Evolutionary conservation across 495 filamentous ascomycete genomes (phyloP).

Genomic region (Penicillium argentinense): DNA sequence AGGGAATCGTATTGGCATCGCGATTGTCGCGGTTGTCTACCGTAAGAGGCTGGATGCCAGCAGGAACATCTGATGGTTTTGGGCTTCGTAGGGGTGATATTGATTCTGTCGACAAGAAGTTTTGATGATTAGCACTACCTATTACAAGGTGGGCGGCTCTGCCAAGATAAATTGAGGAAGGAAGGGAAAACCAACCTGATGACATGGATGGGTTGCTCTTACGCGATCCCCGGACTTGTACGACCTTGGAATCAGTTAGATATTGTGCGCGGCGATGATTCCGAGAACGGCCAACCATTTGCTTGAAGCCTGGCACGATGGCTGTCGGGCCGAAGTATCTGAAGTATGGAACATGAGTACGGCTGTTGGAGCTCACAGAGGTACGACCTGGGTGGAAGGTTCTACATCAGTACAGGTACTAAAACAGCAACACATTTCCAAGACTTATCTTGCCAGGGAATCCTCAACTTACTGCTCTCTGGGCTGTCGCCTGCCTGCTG

Average conservation of each 20-base stretch:
- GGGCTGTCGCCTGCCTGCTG: slow-evolving; percentile 34
- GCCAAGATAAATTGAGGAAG: no score
- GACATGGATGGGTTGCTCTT: slow-evolving; percentile 50
- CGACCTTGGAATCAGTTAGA: slow-evolving; percentile 36
- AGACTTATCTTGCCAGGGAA: neutral
- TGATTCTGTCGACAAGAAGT: slow-evolving; percentile 30
- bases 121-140: no score
- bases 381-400: slow-evolving; percentile 31
- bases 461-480: slow-evolving; percentile 38
- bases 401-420: slow-evolving; percentile 15
- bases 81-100: slow-evolving; percentile 39
- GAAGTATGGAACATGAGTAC: slow-evolving; percentile 81
- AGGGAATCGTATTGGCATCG: slow-evolving; percentile 66
- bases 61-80: slow-evolving; percentile 23
- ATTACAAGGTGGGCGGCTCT: no score
- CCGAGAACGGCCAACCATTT: slow-evolving; percentile 60
- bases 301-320: slow-evolving; percentile 89
- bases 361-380: slow-evolving; percentile 38
- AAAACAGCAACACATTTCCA: neutral
- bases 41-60: slow-evolving; percentile 26
- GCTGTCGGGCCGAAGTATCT: slow-evolving; percentile 86
- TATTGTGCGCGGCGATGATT: neutral
- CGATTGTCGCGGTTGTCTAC: slow-evolving; percentile 45
- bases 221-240: slow-evolving; percentile 62
- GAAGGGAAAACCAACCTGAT: slow-evolving; percentile 44